Percentiles rank a stretch among this genome's conserved stretches.
phyloP scores from a whole-genome alignment of 306 rosid genomes.

The Rubus parviflorus region DNA sequence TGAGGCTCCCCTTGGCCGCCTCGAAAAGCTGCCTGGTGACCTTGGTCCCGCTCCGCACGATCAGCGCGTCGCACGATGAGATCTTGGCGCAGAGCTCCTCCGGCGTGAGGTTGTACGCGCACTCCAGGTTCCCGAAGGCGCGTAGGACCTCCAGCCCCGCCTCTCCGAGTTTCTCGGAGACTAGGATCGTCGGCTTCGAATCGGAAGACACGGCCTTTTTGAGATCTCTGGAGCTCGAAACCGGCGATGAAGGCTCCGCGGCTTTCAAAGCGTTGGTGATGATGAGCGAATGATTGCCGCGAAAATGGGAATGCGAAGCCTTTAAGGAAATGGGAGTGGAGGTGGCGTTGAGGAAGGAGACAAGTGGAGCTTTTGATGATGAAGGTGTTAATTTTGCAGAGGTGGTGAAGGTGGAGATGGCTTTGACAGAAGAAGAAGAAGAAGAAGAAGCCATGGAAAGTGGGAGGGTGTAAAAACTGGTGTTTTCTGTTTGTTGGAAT shows the following conservation, averaged over 20 bases:
- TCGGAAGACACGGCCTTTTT: background rate
- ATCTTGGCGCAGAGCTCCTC: slow-evolving; percentile 69
- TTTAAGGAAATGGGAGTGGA: slow-evolving; percentile 24
- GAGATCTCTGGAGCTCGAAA: slow-evolving; percentile 12
- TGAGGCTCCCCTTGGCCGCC: slow-evolving; percentile 66
- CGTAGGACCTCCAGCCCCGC: slow-evolving; percentile 67
- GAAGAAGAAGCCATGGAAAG: slow-evolving; percentile 55
- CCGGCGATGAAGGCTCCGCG: slow-evolving; percentile 9
- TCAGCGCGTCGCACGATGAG: slow-evolving; percentile 68
- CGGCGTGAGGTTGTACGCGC: slow-evolving; percentile 51
- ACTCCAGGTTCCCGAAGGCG: slow-evolving; percentile 58
- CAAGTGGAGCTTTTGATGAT: slow-evolving; percentile 25
- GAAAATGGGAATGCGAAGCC: slow-evolving; percentile 17
- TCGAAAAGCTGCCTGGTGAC: slow-evolving; percentile 67
- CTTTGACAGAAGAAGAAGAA: slow-evolving; percentile 35
- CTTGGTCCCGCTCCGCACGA: slow-evolving; percentile 85
- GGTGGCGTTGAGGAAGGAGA: slow-evolving; percentile 45
- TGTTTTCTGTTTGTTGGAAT: background rate
- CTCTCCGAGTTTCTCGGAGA: slow-evolving; percentile 85
- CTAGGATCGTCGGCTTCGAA: slow-evolving; percentile 51
- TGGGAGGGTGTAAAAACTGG: background rate
- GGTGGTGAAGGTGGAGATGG: slow-evolving; percentile 25
- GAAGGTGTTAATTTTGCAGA: slow-evolving; percentile 1
- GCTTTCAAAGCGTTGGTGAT: slow-evolving; percentile 44
- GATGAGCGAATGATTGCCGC: background rate